Base-by-base conservation (phyloP, 257 asterid species). In the Petrea volubilis region DNA sequence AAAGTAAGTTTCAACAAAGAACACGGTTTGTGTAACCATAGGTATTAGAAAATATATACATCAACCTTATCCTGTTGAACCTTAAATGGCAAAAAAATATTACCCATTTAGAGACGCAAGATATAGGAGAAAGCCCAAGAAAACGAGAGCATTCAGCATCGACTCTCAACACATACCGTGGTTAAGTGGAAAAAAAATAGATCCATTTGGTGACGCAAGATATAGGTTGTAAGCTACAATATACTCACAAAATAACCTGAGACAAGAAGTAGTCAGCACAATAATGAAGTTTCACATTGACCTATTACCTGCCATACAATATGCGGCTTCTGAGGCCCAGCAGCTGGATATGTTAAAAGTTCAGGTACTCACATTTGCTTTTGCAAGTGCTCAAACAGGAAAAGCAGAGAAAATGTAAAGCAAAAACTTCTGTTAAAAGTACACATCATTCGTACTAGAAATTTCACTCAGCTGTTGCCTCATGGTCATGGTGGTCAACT, bases 391-490 rank as follows among this genome's bases (percentile, higher is more conserved):
- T 60, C 23, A 55, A 60, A 27, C 15, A 50, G 63, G 64, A 74
- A 50, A 69, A 49, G 15, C 63, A 63, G 20, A 77, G 71, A 75
- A 61, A 77, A 64, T 60, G 74, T 58, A 70, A 50, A 60, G 33
- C 47, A 41, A 63, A 46, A 49, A 34, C 44, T 43, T 20, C 51
- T 63, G 31, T 53, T n/a, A n/a, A n/a, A 59, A 75, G 75, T 60
- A 77, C 67, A 71, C 36, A 43, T 49, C 14, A 23, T 20, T 60
- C 60, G 25, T 7, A 2, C 58, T 28, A 12, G 9, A 23, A 60
- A 46, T 55, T 20, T 83, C 78, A 87, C 89, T 85, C 60, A 18
- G 92, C 87, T 68, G 82, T 78, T 3, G 96, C 88, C 10, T 88
- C 86, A 6, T 78, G 77, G 71, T 88, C 86, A 6, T 78, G 77